A percentile compares a stretch with the other conserved stretches of the same genome.
These are phyloP conservation scores for Kazachstania martiniae DNA, from an alignment of 805 yeast species.

Conservation along the genomic window DNA sequence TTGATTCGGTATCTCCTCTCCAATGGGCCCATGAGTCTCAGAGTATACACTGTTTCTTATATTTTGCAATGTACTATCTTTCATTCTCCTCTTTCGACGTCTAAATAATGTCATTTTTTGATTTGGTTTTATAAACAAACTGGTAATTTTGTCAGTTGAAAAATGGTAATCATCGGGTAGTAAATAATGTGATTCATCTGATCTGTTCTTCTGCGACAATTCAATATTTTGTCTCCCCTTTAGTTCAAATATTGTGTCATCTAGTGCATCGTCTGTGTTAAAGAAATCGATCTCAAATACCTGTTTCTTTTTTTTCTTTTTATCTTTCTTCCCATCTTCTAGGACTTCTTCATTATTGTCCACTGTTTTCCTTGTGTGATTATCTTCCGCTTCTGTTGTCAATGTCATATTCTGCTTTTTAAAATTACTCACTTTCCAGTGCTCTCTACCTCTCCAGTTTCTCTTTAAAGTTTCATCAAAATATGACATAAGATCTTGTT, in stretches of 20 bases:
- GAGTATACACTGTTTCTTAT: not conserved
- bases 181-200: constrained; percentile 34
- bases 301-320: constrained; percentile 28
- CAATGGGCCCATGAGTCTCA: not conserved
- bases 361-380: constrained; percentile 1
- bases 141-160: constrained; percentile 55
- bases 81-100: constrained; percentile 5
- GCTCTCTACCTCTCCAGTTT: constrained; percentile 89
- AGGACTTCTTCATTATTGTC: constrained; percentile 3
- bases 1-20: constrained; percentile 9
- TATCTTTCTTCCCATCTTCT: constrained; percentile 4
- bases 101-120: constrained; percentile 31
- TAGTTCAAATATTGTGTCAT: constrained; percentile 32
- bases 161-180: constrained; percentile 69
- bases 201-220: constrained; percentile 33
- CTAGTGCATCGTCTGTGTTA: constrained; percentile 29
- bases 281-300: constrained; percentile 35
- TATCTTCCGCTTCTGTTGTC: not conserved
- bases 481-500: constrained; percentile 62
- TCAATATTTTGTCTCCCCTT: constrained; percentile 27
- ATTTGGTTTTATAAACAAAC: constrained; percentile 58
- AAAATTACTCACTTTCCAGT: constrained; percentile 71
- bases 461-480: constrained; percentile 60
- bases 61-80: too few relatives aligned
- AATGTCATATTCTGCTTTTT: constrained; percentile 27